These are phyloP conservation scores for Botryococcus braunii DNA, from an alignment of 163 green algal species.

Conservation along the genomic window DNA sequence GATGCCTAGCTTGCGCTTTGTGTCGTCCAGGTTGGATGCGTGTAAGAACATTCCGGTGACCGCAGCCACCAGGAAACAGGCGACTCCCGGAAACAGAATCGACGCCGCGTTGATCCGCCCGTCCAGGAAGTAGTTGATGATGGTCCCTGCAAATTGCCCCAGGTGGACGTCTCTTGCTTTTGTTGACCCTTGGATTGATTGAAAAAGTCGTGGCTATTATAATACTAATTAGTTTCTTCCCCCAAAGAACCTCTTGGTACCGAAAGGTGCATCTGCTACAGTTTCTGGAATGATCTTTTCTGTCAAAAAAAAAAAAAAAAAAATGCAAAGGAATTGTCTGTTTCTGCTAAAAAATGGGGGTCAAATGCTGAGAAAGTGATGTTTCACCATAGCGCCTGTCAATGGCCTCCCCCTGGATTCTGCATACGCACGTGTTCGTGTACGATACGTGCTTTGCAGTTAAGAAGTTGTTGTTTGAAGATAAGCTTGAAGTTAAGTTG, in stretches of 20 bases:
- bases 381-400: too few species aligned
- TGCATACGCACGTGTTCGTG: too few species aligned
- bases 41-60: slow-evolving; percentile 12
- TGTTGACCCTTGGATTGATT: neutral
- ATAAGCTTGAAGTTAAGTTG: too few species aligned
- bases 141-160: slow-evolving; percentile 10
- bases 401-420: too few species aligned
- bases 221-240: neutral
- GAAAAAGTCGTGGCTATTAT: neutral
- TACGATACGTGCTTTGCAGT: too few species aligned
- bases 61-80: slow-evolving; percentile 18
- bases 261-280: neutral
- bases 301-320: neutral
- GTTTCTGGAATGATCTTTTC: neutral
- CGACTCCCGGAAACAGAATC: slow-evolving; percentile 20
- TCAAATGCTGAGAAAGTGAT: too few species aligned
- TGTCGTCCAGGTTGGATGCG: slow-evolving; percentile 14
- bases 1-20: slow-evolving; percentile 15
- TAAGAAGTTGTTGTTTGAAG: too few species aligned
- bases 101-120: slow-evolving; percentile 12
- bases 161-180: neutral
- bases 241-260: neutral
- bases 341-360: too few species aligned
- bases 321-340: too few species aligned
- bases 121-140: slow-evolving; percentile 21